Evolutionary conservation across 2,329 filamentous ascomycete genomes (phyloP).

Genomic region (Chaetomium olivaceum): DNA sequence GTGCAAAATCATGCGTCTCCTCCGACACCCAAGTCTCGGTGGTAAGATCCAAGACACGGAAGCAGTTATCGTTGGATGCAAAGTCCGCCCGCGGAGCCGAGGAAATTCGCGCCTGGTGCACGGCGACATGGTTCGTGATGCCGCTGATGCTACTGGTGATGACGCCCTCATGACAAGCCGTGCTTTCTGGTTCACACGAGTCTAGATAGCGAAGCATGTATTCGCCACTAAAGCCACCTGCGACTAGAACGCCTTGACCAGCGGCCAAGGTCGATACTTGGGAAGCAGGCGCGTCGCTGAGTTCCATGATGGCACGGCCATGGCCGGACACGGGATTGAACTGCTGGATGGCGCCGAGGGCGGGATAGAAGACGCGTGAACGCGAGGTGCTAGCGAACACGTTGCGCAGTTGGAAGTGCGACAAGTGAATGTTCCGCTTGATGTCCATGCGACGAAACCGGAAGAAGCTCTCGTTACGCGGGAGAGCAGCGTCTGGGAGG

Average conservation of each 20-base stretch:
- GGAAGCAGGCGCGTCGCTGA: slow-evolving; percentile 43
- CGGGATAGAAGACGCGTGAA: slow-evolving; percentile 59
- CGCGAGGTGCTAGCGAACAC: slow-evolving; percentile 59
- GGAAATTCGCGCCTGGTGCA: slow-evolving; percentile 56
- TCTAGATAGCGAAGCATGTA: slow-evolving; percentile 53
- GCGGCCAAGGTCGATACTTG: slow-evolving; percentile 55
- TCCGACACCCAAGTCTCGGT: slow-evolving; percentile 60
- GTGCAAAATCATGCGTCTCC: slow-evolving; percentile 56
- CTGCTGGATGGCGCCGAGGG: slow-evolving; percentile 50
- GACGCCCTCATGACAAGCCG: slow-evolving; percentile 45
- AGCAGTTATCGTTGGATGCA: slow-evolving; percentile 61
- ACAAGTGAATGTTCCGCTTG: slow-evolving; percentile 53
- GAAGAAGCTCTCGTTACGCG: slow-evolving; percentile 53
- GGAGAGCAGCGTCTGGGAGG: slow-evolving; percentile 40
- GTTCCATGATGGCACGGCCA: slow-evolving; percentile 48
- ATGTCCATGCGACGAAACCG: slow-evolving; percentile 60
- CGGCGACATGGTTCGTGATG: slow-evolving; percentile 66
- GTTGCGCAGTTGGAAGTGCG: slow-evolving; percentile 69
- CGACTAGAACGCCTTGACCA: slow-evolving; percentile 57
- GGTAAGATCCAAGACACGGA: slow-evolving; percentile 59
- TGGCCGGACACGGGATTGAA: slow-evolving; percentile 53
- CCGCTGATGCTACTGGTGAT: slow-evolving; percentile 53
- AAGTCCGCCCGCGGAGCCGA: slow-evolving; percentile 58
- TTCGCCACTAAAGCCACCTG: slow-evolving; percentile 59
- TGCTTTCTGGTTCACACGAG: slow-evolving; percentile 39